Evolutionary conservation across 352 stramenopile species (phyloP).

Genomic region (Pythium rishiriense): DNA sequence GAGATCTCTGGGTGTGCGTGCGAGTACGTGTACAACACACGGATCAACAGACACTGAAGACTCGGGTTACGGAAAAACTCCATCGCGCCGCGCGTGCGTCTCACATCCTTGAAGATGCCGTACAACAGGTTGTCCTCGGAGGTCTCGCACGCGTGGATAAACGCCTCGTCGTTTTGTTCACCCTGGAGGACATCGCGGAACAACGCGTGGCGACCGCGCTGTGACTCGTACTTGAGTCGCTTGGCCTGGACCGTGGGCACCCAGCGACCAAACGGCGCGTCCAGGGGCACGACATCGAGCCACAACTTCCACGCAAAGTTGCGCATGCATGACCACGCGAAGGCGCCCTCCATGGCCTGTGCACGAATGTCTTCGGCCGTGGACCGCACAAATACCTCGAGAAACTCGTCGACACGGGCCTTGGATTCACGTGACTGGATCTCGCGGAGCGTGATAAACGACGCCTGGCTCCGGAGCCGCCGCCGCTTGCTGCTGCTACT

Average conservation of each 20-base stretch:
- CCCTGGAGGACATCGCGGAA: conserved; percentile 35
- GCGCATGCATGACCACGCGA: conserved; percentile 75
- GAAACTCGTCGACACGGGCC: conserved; percentile 65
- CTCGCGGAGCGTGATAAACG: conserved; percentile 48
- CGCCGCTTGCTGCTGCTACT: conserved; percentile 15
- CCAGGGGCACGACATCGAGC: conserved; percentile 52
- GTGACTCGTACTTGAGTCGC: conserved; percentile 42
- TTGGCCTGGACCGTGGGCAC: conserved; percentile 33
- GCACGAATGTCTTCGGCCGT: conserved; percentile 45
- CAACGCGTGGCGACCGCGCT: conserved; percentile 33
- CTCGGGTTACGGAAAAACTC: conserved; percentile 50
- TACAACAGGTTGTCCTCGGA: conserved; percentile 56
- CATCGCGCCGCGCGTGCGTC: conserved; percentile 61
- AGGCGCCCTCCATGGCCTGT: conserved; percentile 58
- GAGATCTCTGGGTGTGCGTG: conserved; percentile 60
- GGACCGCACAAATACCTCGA: conserved; percentile 69
- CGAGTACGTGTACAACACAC: conserved; percentile 74
- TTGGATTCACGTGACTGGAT: conserved; percentile 58
- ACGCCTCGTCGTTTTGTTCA: conserved; percentile 37
- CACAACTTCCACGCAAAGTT: conserved; percentile 74
- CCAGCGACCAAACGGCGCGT: conserved; percentile 56
- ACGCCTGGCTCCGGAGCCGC: conserved; percentile 47
- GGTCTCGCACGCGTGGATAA: conserved; percentile 55
- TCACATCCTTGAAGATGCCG: conserved; percentile 73
- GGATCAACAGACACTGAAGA: conserved; percentile 61